These are phyloP conservation scores for Parsonsia alboflavescens DNA, from an alignment of 257 asterid species.

Conservation along the genomic window DNA sequence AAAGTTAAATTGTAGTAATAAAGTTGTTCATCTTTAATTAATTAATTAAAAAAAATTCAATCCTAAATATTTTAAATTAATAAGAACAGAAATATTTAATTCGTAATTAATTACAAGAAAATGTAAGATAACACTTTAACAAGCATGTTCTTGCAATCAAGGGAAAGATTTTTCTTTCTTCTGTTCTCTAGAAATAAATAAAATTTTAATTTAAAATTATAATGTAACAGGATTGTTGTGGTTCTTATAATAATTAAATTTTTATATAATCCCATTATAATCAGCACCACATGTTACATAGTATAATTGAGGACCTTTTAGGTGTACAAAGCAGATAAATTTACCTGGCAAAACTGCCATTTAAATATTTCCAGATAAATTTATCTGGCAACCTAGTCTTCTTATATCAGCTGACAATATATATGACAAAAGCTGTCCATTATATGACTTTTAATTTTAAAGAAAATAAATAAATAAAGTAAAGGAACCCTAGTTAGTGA, in stretches of 20 bases:
- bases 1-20: too few species aligned
- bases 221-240: neutral
- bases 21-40: too few species aligned
- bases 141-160: too few species aligned
- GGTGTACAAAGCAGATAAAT: conserved; percentile 1
- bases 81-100: too few species aligned
- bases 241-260: too few species aligned
- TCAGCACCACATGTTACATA: neutral
- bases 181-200: too few species aligned
- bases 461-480: too few species aligned
- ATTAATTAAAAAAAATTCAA: too few species aligned
- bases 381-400: neutral
- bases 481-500: neutral
- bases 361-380: neutral
- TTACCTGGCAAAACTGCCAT: conserved; percentile 6
- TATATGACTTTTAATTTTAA: conserved; percentile 8
- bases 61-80: too few species aligned
- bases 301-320: neutral
- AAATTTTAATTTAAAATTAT: neutral
- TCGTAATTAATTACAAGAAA: too few species aligned
- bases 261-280: neutral
- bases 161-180: neutral
- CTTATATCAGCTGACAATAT: neutral
- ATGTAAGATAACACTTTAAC: too few species aligned
- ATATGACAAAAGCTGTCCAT: neutral